These are phyloP conservation scores for Didymella arachidicola DNA, from an alignment of 2,329 filamentous ascomycete species.

Conservation along the genomic window DNA sequence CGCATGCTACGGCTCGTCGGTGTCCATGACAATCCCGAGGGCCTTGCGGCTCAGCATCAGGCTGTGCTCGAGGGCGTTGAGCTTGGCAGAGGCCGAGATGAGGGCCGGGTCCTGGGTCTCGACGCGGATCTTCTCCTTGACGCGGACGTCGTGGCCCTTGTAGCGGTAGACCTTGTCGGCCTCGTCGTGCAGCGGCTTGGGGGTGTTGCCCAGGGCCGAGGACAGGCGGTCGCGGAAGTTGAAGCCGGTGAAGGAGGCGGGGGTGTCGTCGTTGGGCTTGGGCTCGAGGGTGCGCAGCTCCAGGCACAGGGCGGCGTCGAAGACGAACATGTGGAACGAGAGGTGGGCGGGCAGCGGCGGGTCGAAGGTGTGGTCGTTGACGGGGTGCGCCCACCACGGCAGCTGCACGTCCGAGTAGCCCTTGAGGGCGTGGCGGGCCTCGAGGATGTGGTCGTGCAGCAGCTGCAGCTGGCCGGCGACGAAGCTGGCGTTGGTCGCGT, in stretches of 20 bases:
- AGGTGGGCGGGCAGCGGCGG: slow-evolving; percentile 71
- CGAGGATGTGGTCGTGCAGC: slow-evolving; percentile 66
- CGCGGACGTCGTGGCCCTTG: slow-evolving; percentile 74
- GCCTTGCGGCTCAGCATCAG: slow-evolving; percentile 74
- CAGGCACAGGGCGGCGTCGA: slow-evolving; percentile 65
- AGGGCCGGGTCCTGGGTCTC: slow-evolving; percentile 89
- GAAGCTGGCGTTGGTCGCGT: slow-evolving; percentile 65
- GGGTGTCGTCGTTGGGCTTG: slow-evolving; percentile 36
- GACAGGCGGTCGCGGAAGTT: slow-evolving; percentile 65
- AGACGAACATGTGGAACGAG: slow-evolving; percentile 71
- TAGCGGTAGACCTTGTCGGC: slow-evolving; percentile 78
- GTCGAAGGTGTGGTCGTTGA: slow-evolving; percentile 67
- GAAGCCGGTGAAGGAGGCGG: slow-evolving; percentile 53
- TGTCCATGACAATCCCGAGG: slow-evolving; percentile 79
- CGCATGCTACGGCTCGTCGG: slow-evolving; percentile 52
- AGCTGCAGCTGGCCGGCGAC: slow-evolving; percentile 66
- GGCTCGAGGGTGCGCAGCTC: slow-evolving; percentile 73
- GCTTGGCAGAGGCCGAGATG: slow-evolving; percentile 82
- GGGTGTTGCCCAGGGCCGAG: slow-evolving; percentile 54
- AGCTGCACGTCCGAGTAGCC: slow-evolving; percentile 60
- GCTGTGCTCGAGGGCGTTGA: slow-evolving; percentile 78
- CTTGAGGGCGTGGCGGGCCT: slow-evolving; percentile 67
- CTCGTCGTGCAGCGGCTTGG: slow-evolving; percentile 64
- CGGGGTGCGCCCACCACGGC: slow-evolving; percentile 64
- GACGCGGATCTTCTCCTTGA: slow-evolving; percentile 87